phyloP scores from a whole-genome alignment of 2,329 filamentous ascomycete species.

The Penicillium olsonii region DNA sequence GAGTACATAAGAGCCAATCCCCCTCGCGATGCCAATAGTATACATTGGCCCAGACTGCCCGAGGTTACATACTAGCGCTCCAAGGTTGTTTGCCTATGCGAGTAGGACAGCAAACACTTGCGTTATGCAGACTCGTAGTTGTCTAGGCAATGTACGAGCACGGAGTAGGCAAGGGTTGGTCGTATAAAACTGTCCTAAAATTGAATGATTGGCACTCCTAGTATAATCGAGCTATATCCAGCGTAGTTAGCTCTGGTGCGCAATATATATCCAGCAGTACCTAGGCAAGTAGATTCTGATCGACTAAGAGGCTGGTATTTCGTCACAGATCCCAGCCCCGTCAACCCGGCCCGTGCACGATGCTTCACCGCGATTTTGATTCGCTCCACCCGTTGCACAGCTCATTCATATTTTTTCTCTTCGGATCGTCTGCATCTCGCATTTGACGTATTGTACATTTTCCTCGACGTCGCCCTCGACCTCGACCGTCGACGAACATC shows the following conservation, averaged over 20 bases:
- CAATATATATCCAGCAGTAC: background rate
- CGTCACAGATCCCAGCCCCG: constrained; percentile 14
- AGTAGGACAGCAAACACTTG: background rate
- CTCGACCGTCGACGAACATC: background rate
- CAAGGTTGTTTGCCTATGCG: background rate
- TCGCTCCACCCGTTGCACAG: constrained; percentile 23
- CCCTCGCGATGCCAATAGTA: too few relatives aligned
- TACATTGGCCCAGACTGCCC: too few relatives aligned
- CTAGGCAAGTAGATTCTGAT: too few relatives aligned
- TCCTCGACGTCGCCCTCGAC: background rate
- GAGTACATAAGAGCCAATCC: too few relatives aligned
- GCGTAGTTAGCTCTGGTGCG: background rate
- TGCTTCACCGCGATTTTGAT: constrained; percentile 31
- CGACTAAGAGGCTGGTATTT: constrained; percentile 1
- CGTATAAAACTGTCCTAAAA: too few relatives aligned
- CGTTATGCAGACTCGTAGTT: background rate
- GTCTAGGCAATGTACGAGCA: background rate
- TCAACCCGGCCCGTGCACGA: constrained; percentile 21
- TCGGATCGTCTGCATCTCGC: constrained; percentile 7
- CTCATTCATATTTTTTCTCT: constrained; percentile 10
- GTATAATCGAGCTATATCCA: background rate
- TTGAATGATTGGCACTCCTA: too few relatives aligned
- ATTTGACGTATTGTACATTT: background rate
- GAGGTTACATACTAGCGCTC: background rate
- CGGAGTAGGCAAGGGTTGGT: too few relatives aligned